These are phyloP conservation scores for Entomortierella beljakovae DNA, from an alignment of 192 early-diverging fungal species.

Conservation along the genomic window DNA sequence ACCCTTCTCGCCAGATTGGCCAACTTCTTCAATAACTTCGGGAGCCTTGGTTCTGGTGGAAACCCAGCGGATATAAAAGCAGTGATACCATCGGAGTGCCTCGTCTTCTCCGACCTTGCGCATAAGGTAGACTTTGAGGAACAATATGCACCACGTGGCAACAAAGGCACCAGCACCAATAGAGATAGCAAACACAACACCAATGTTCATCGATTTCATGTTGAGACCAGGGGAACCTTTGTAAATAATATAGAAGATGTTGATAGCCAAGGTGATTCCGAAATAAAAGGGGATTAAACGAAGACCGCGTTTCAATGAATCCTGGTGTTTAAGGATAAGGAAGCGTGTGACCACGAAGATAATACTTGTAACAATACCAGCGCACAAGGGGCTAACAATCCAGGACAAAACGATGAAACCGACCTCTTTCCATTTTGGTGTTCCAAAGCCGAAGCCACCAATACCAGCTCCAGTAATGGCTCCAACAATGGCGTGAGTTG, in stretches of 20 bases:
- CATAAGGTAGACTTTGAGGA: conserved; percentile 73
- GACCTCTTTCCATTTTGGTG: conserved; percentile 70
- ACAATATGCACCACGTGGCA: conserved; percentile 67
- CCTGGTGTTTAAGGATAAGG: conserved; percentile 67
- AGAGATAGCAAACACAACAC: conserved; percentile 68
- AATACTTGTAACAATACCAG: conserved; percentile 72
- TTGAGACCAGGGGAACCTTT: conserved; percentile 70
- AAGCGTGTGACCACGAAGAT: conserved; percentile 75
- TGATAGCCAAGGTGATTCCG: conserved; percentile 70
- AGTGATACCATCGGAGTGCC: conserved; percentile 76
- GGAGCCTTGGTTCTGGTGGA: conserved; percentile 58
- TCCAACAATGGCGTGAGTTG: conserved; percentile 90
- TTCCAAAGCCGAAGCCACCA: conserved; percentile 70
- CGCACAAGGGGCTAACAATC: conserved; percentile 77
- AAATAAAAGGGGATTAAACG: conserved; percentile 78
- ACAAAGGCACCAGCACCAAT: conserved; percentile 69
- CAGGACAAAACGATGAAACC: conserved; percentile 76
- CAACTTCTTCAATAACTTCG: conserved; percentile 15
- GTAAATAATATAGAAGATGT: conserved; percentile 77
- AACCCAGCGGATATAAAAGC: conserved; percentile 68
- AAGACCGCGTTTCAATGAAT: conserved; percentile 75
- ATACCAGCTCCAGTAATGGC: conserved; percentile 81
- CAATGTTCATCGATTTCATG: conserved; percentile 42
- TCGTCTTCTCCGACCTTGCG: conserved; percentile 74
- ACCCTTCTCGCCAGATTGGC: conserved; percentile 39